Evolutionary conservation across 352 stramenopile genomes (phyloP).

Genomic region (Phytophthora colocasiae): DNA sequence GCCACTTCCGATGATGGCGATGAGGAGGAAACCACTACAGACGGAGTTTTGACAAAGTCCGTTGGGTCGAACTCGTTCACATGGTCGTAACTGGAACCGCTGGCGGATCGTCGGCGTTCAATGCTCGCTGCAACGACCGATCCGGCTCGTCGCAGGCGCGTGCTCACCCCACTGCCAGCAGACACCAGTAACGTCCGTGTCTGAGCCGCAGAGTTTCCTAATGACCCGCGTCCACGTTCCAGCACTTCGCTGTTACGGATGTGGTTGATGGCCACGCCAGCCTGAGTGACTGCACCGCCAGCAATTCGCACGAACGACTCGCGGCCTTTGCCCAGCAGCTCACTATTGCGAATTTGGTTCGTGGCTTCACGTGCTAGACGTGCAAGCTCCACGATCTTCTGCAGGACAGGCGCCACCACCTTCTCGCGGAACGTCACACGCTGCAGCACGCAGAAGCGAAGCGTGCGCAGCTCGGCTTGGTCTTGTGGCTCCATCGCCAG

Average conservation of each 20-base stretch:
- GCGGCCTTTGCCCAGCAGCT: conserved; percentile 57
- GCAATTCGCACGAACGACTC: conserved; percentile 54
- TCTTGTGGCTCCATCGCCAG: conserved; percentile 34
- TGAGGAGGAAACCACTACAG: conserved; percentile 19
- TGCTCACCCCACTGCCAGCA: conserved; percentile 53
- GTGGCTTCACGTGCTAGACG: conserved; percentile 45
- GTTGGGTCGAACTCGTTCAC: conserved; percentile 26
- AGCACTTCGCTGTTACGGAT: conserved; percentile 51
- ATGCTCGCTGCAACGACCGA: conserved; percentile 53
- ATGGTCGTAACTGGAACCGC: conserved; percentile 21
- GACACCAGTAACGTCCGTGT: conserved; percentile 56
- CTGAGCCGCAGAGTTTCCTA: conserved; percentile 53
- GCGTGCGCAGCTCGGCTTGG: conserved; percentile 20
- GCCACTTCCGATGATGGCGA: conserved; percentile 34
- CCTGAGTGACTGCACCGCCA: conserved; percentile 35
- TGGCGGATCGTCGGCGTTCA: conserved; percentile 58
- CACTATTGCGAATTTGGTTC: conserved; percentile 33
- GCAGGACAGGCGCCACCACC: conserved; percentile 54
- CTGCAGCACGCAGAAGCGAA: conserved; percentile 71
- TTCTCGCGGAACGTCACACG: conserved; percentile 57
- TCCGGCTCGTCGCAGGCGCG: conserved; percentile 50
- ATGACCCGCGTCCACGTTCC: conserved; percentile 59
- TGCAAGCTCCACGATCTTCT: conserved; percentile 58
- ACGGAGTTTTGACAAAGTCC: conserved; percentile 29
- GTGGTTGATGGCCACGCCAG: conserved; percentile 39